Evolutionary conservation across 2,329 filamentous ascomycete species (phyloP).

Genomic region (Diaporthe batatas): DNA sequence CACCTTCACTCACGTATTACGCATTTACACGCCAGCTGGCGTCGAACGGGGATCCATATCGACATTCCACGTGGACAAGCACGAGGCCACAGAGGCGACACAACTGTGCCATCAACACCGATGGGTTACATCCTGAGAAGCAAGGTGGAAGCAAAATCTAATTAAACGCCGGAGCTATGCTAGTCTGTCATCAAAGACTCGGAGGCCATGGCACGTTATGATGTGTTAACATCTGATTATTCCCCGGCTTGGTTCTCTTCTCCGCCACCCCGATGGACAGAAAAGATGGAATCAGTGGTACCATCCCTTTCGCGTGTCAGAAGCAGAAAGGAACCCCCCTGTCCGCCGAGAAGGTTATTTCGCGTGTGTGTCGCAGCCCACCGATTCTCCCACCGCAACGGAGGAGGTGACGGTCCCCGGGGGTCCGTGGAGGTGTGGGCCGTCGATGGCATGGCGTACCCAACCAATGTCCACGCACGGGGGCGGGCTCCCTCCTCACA

Average conservation of each 20-base stretch:
- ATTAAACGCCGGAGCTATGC: conserved; percentile 23
- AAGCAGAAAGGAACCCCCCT: background rate
- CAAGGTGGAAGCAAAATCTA: background rate
- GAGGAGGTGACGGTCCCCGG: too few relatives aligned
- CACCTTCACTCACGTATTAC: background rate
- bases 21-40: background rate
- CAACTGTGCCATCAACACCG: background rate
- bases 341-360: too few relatives aligned
- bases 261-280: background rate
- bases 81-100: background rate
- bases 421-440: too few relatives aligned
- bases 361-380: background rate
- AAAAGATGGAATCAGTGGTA: background rate
- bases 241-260: background rate
- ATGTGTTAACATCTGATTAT: background rate
- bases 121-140: background rate
- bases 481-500: conserved; percentile 40
- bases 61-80: too few relatives aligned
- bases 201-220: background rate
- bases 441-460: too few relatives aligned
- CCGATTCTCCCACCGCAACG: too few relatives aligned
- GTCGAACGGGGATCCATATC: background rate
- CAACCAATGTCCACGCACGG: too few relatives aligned
- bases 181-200: conserved; percentile 18
- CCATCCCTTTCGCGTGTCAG: background rate